Conservation (phyloP, 805 yeast species). For the Starmerella riodocensis region DNA sequence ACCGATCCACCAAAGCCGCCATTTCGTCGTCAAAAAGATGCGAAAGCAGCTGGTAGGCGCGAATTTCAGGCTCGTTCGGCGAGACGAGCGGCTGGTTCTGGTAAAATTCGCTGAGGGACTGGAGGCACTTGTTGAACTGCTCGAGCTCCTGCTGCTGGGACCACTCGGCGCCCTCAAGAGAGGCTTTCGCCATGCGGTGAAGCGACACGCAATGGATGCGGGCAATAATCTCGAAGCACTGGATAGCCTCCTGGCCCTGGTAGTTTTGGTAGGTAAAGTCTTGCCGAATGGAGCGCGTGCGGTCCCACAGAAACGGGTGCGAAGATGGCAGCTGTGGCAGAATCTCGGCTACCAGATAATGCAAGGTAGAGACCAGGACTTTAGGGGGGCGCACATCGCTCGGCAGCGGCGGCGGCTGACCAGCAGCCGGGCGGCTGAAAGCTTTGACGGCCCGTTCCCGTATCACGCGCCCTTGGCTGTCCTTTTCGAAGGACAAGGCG, state of each 20-base stretch:
- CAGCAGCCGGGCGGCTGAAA: constrained; percentile 93
- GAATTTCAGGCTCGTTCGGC: constrained; percentile 83
- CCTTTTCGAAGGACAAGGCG: constrained; percentile 64
- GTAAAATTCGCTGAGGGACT: constrained; percentile 78
- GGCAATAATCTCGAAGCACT: constrained; percentile 83
- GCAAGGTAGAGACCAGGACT: constrained; percentile 49
- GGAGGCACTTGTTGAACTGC: constrained; percentile 81
- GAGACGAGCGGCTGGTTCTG: constrained; percentile 38
- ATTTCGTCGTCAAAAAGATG: constrained; percentile 75
- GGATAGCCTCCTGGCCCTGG: constrained; percentile 84
- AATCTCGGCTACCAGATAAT: constrained; percentile 54
- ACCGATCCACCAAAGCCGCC: constrained; percentile 56
- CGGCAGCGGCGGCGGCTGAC: constrained; percentile 94
- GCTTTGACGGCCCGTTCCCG: constrained; percentile 65
- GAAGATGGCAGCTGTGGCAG: constrained; percentile 62
- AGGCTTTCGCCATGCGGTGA: constrained; percentile 58
- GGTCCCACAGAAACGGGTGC: constrained; percentile 90
- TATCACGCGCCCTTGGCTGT: constrained; percentile 44
- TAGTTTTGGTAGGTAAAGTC: constrained; percentile 93
- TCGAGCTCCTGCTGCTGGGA: constrained; percentile 93
- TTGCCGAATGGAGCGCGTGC: constrained; percentile 91
- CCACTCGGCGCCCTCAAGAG: constrained; percentile 42
- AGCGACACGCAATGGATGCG: constrained; percentile 70
- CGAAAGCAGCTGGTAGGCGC: constrained; percentile 72
- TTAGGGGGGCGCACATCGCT: constrained; percentile 94